A percentile compares a stretch with the other conserved stretches of the same genome.
phyloP scores from a whole-genome alignment of 306 rosid genomes.

The Senna siamea region DNA sequence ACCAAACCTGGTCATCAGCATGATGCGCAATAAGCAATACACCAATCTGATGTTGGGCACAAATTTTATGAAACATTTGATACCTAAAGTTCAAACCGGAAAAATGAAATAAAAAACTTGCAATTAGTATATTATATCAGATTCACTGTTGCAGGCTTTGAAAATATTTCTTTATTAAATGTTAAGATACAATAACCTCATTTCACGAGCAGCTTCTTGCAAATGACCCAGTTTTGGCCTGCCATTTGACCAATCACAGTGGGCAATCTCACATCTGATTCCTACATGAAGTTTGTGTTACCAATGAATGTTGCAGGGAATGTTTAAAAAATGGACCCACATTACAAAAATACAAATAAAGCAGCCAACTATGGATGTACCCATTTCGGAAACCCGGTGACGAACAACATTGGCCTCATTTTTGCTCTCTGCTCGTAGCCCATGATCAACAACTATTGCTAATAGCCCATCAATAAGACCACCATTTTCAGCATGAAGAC shows the following conservation, averaged over 20 bases:
- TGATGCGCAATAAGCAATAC: constrained; percentile 89
- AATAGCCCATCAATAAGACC: constrained; percentile 71
- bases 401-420: constrained; percentile 72
- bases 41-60: constrained; percentile 67
- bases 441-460: constrained; percentile 83
- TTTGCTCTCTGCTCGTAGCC: constrained; percentile 92
- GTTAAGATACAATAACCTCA: constrained; percentile 56
- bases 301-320: constrained; percentile 23
- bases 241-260: constrained; percentile 82
- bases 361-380: constrained; percentile 42
- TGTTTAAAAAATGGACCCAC: constrained; percentile 20
- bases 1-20: constrained; percentile 87
- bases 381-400: constrained; percentile 68
- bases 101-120: neutral
- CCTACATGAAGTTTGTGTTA: constrained; percentile 54
- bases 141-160: constrained; percentile 8
- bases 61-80: constrained; percentile 69
- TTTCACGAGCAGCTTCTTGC: constrained; percentile 96
- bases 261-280: constrained; percentile 69
- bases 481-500: constrained; percentile 49
- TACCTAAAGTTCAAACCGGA: constrained; percentile 56
- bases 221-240: constrained; percentile 86
- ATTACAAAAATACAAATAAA: constrained; percentile 26
- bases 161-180: neutral
- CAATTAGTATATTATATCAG: constrained; percentile 31